Base-by-base conservation (phyloP, 371 early-diverging fungal species). In the Chytridiales sp. region DNA sequence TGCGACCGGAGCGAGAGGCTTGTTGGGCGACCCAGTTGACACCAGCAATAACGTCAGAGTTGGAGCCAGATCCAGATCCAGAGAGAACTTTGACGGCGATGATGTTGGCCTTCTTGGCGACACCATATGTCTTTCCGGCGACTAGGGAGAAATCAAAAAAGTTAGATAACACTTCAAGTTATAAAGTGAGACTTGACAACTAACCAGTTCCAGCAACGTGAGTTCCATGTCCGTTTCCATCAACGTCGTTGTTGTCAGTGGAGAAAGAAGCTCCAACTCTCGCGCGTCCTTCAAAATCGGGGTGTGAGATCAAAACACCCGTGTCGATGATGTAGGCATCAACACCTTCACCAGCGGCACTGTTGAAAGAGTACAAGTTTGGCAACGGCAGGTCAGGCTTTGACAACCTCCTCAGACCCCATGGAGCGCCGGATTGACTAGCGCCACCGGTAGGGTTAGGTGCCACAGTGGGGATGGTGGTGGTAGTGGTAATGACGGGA, bases 81-180 rank as follows among this genome's bases (percentile, higher is more conserved):
- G 62, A 50, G 24, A 93, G 70, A 13, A 82, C 84, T 62, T 87
- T 86, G 41, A 89, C 86, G 1, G 83, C 85, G 43, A 87, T 75
- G n/a, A 91, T 32, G 39, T 67, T 78, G 24, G 75, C 83, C 34
- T 85, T 78, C 68, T 85, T 89, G 39, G 89, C 86, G 15, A 90
- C 79, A 24, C 90, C 91, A 60, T 74, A 76, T 5, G 71, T 82
- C 40, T 66, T 77, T 0, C 86, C 83, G 27, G 73, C 88, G 31
- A 56, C 48, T 31, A n/a, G n/a, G 53, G n/a, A n/a, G n/a, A n/a
- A n/a, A n/a, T n/a, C n/a, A n/a, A n/a, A n/a, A n/a, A n/a, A n/a
- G n/a, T n/a, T 11, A 19, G 9, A n/a, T n/a, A n/a, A n/a, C n/a
- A n/a, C n/a, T n/a, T 17, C 19, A 30, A 19, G 19, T 11, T 9